phyloP scores from a whole-genome alignment of 352 stramenopile species.

The Globisporangium ultimum region DNA sequence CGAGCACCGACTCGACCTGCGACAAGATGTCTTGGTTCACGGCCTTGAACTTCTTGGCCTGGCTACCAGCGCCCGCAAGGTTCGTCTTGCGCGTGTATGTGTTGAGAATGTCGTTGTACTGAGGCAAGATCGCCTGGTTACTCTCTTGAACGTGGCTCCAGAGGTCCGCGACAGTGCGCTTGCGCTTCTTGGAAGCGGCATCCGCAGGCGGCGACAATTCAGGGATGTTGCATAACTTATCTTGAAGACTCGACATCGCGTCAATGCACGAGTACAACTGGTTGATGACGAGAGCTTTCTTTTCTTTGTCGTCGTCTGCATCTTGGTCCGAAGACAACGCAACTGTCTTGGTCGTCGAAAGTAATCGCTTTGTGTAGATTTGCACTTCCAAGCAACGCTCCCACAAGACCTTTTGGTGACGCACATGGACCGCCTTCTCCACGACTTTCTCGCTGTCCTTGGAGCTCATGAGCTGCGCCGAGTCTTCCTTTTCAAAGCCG shows the following conservation, averaged over 20 bases:
- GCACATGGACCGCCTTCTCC: constrained; percentile 76
- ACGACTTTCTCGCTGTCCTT: constrained; percentile 76
- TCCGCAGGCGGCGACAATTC: constrained; percentile 30
- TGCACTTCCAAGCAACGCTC: constrained; percentile 81
- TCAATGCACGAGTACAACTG: constrained; percentile 68
- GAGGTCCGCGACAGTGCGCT: constrained; percentile 48
- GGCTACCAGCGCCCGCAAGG: constrained; percentile 40
- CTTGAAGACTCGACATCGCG: constrained; percentile 50
- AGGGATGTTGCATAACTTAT: constrained; percentile 62
- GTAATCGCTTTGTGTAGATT: constrained; percentile 80
- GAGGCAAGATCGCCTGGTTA: constrained; percentile 49
- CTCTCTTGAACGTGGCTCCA: constrained; percentile 45
- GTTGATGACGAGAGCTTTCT: constrained; percentile 33
- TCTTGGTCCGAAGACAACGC: background rate
- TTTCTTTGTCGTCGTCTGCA: constrained; percentile 19
- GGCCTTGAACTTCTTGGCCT: constrained; percentile 86
- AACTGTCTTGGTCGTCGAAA: constrained; percentile 44
- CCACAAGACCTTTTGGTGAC: constrained; percentile 83
- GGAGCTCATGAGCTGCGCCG: constrained; percentile 62
- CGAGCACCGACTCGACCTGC: constrained; percentile 82
- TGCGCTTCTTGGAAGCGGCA: constrained; percentile 54
- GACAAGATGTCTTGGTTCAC: constrained; percentile 86
- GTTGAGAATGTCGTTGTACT: constrained; percentile 85
- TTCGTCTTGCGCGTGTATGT: constrained; percentile 74
- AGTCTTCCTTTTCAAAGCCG: constrained; percentile 75